Conservation (phyloP, 2,329 filamentous ascomycete genomes). For the Sordariomycetes sp. region DNA sequence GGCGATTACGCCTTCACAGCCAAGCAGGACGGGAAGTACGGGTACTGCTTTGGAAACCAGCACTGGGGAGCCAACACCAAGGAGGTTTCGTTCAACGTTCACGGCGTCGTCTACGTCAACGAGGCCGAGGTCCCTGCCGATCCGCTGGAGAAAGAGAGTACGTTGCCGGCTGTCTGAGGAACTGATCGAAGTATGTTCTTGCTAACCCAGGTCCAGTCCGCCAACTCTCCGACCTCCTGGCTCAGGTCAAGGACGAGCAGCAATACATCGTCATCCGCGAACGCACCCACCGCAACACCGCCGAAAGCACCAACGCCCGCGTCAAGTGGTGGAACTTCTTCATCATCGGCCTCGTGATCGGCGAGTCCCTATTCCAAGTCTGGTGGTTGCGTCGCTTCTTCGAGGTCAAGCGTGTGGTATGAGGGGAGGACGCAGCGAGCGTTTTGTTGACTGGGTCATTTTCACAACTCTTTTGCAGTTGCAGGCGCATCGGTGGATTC, state of each 20-base stretch:
- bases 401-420: slow-evolving; percentile 68
- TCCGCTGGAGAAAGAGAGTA: slow-evolving; percentile 85
- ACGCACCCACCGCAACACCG: slow-evolving; percentile 94
- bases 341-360: slow-evolving; percentile 79
- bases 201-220: too few relatives aligned
- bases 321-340: slow-evolving; percentile 99
- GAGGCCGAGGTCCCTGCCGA: slow-evolving; percentile 78
- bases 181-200: too few relatives aligned
- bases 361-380: slow-evolving; percentile 94
- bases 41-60: slow-evolving; percentile 99
- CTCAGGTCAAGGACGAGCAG: slow-evolving; percentile 96
- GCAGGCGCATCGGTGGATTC: too few relatives aligned
- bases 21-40: slow-evolving; percentile 74
- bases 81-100: slow-evolving; percentile 98
- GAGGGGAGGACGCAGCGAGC: slow-evolving; percentile 11
- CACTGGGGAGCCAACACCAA: slow-evolving; percentile 94
- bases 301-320: slow-evolving; percentile 92
- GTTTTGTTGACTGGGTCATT: too few relatives aligned
- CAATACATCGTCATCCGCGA: slow-evolving; percentile 93
- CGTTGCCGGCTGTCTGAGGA: slow-evolving; percentile 11
- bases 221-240: slow-evolving; percentile 72
- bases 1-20: slow-evolving; percentile 93
- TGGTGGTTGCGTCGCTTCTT: slow-evolving; percentile 99
- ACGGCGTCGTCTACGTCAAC: slow-evolving; percentile 94
- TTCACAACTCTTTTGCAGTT: too few relatives aligned